phyloP scores from a whole-genome alignment of 2,329 filamentous ascomycete species.

The Fusarium vanettenii region DNA sequence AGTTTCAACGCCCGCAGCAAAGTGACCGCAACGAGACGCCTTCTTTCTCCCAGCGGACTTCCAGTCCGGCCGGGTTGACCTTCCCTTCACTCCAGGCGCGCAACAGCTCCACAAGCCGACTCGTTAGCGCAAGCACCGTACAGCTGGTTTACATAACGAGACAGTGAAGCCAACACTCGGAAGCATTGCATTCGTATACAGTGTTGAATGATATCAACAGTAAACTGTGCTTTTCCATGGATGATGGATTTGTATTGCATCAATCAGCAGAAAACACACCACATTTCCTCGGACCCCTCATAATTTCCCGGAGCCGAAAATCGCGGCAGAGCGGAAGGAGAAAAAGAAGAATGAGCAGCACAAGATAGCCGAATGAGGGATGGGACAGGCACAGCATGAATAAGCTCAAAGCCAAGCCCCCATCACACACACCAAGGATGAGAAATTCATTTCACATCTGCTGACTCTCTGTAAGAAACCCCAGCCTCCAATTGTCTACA shows the following conservation, averaged over 20 bases:
- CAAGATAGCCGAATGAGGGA: constrained; percentile 16
- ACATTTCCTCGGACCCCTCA: constrained; percentile 2
- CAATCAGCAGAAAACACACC: constrained; percentile 7
- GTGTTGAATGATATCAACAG: not conserved
- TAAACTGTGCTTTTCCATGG: not conserved
- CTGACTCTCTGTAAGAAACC: constrained; percentile 1
- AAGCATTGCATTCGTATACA: constrained; percentile 2
- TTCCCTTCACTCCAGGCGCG: not conserved
- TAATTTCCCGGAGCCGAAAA: not conserved
- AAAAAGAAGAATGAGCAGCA: not conserved
- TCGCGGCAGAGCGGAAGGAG: constrained; percentile 1
- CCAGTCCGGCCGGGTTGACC: not conserved
- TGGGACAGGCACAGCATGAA: constrained; percentile 4
- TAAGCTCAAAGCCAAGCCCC: not conserved
- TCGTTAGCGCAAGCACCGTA: constrained; percentile 17
- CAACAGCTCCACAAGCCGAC: not conserved
- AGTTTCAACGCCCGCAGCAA: not conserved
- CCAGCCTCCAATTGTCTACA: constrained; percentile 3
- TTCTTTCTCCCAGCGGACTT: not conserved
- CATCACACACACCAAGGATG: not conserved
- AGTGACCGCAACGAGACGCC: not conserved
- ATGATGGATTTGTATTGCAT: not conserved
- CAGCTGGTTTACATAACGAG: constrained; percentile 9
- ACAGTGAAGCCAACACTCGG: not conserved
- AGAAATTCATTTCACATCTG: constrained; percentile 7